Conservation (phyloP, 768 basidiomycete genomes). For the Pluteus cervinus region DNA sequence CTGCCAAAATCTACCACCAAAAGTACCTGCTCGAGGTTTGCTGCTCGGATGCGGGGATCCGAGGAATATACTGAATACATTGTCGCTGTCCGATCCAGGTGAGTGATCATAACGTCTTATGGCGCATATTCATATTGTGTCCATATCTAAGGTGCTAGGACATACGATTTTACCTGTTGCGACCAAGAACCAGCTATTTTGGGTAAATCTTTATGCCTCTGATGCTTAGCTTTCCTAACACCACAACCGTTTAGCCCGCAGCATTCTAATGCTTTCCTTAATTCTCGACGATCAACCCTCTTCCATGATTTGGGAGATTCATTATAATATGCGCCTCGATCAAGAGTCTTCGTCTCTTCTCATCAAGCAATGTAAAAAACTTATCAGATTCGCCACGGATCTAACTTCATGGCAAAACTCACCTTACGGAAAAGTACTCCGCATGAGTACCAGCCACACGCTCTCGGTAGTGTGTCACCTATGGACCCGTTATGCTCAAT, state of each 20-base stretch:
- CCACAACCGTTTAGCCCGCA: constrained; percentile 32
- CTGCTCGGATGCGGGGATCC: constrained; percentile 56
- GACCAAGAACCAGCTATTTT: constrained; percentile 44
- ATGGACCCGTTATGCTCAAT: constrained; percentile 31
- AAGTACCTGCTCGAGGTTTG: constrained; percentile 40
- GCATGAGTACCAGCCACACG: constrained; percentile 32
- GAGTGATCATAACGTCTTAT: constrained; percentile 14
- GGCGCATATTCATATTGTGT: not conserved
- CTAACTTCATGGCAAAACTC: constrained; percentile 32
- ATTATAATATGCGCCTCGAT: constrained; percentile 43
- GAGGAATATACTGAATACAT: constrained; percentile 45
- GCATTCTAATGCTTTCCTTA: constrained; percentile 39
- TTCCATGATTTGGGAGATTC: constrained; percentile 35
- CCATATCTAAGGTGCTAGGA: constrained; percentile 16
- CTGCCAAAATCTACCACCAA: constrained; percentile 37
- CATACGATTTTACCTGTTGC: constrained; percentile 44
- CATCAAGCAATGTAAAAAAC: constrained; percentile 30
- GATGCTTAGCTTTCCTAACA: not conserved
- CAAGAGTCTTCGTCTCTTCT: constrained; percentile 25
- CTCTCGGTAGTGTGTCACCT: constrained; percentile 31
- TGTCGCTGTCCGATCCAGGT: constrained; percentile 24
- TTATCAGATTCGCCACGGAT: constrained; percentile 25
- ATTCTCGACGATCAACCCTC: constrained; percentile 22
- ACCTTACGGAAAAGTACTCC: constrained; percentile 30
- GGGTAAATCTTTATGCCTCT: constrained; percentile 21